Evolutionary conservation across 164 flowering plant species (phyloP), one percentile per base, ranked within the genome.

Genomic region (Chimonanthus salicifolius): DNA sequence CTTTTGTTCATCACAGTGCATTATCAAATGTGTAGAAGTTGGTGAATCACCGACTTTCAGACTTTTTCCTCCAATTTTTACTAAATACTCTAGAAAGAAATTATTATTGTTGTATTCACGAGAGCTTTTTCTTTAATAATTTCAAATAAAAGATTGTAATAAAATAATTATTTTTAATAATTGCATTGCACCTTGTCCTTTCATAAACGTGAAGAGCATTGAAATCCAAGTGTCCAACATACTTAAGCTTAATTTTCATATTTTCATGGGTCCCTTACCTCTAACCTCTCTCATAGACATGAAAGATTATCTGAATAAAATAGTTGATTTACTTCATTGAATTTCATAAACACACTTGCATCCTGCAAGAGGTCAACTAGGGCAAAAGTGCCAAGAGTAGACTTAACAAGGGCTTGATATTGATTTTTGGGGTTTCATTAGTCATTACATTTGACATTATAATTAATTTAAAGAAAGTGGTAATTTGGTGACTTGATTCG

Each of bases 201-300:
- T 44, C 66, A 63, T 63, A 63, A 63, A 63, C 66, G 66, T 33
- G 44, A 4, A n/a, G 13, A 63, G 66, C 66, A 63, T 63, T 21
- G 46, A 7, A 44, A 2, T 20, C 11, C 33, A 20, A 63, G 21
- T 63, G 16, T 4, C 66, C 9, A 63, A 63, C 18, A 63, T 63
- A 16, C 60, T 16, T 0, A 10, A 0, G n/a, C 33, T 33, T 33
- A 33, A 33, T 33, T 33, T 33, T 33, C 33, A 33, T 33, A 33
- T 33, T 33, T 33, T 33, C 33, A 33, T 33, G 33, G 60, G 60
- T 54, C 64, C 64, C 18, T 62, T n/a, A 11, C 64, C 20, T 2
- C 6, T 7, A 62, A 62, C n/a, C 8, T 18, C 3, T 16, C 18
- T 21, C 44, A 20, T 4, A n/a, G 33, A 15, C 20, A 6, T 62